Evolutionary conservation across 208 protist genomes (phyloP).

Genomic region (Kentomonas sorsogonicus): DNA sequence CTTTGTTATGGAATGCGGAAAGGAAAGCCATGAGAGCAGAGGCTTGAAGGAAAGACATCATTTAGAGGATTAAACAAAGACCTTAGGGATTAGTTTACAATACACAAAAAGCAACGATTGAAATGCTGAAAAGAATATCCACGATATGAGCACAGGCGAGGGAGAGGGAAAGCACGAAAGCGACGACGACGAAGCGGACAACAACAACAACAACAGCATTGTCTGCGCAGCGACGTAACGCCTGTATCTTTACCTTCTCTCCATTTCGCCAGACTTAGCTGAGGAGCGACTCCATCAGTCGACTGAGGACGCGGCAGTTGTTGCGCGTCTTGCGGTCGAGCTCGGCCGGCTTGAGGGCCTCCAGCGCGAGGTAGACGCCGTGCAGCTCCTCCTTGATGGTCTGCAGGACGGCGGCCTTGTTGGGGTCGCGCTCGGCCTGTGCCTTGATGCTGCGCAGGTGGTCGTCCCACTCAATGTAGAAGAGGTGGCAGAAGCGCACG

Average conservation of each 20-base stretch:
- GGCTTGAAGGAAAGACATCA: too few relatives aligned
- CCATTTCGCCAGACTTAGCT: slow-evolving; percentile 31
- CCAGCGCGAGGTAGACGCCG: slow-evolving; percentile 44
- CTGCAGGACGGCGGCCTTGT: slow-evolving; percentile 37
- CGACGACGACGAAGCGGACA: too few relatives aligned
- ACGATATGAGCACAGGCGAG: too few relatives aligned
- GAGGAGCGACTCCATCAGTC: slow-evolving; percentile 51
- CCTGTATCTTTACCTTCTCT: too few relatives aligned
- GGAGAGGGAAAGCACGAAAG: too few relatives aligned
- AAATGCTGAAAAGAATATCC: too few relatives aligned
- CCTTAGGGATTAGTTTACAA: slow-evolving; percentile 5
- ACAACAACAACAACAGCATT: too few relatives aligned
- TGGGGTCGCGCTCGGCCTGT: slow-evolving; percentile 33
- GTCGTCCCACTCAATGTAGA: slow-evolving; percentile 89
- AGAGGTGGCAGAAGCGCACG: slow-evolving; percentile 60
- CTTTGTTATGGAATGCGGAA: too few relatives aligned
- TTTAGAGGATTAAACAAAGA: too few relatives aligned
- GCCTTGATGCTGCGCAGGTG: slow-evolving; percentile 54
- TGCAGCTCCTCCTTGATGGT: slow-evolving; percentile 54
- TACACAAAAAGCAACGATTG: slow-evolving; percentile 11
- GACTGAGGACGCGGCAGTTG: slow-evolving; percentile 55
- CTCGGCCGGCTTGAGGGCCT: slow-evolving; percentile 31
- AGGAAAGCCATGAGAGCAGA: too few relatives aligned
- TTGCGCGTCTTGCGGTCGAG: slow-evolving; percentile 75
- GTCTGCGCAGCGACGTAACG: too few relatives aligned